phyloP scores from a whole-genome alignment of 257 asterid species.

The Craterostigma plantagineum region DNA sequence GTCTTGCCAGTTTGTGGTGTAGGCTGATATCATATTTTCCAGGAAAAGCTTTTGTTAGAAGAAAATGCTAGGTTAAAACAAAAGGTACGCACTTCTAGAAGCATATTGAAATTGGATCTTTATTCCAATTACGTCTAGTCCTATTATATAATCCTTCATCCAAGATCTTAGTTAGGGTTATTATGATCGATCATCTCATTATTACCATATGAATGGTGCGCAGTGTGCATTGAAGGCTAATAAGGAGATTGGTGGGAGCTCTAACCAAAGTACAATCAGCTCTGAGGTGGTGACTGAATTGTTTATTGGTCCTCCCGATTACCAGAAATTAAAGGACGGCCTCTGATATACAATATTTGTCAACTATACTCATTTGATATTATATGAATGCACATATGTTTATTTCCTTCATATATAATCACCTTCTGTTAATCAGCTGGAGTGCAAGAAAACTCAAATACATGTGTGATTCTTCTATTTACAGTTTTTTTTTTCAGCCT shows the following conservation, averaged over 20 bases:
- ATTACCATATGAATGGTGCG: not conserved
- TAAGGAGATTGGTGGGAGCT: slow-evolving; percentile 9
- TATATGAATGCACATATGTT: not conserved
- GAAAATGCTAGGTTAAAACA: slow-evolving; percentile 21
- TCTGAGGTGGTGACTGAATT: slow-evolving; percentile 29
- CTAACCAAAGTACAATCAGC: slow-evolving; percentile 9
- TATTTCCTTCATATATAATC: too few species aligned
- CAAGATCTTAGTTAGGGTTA: not conserved
- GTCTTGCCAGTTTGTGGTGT: too few species aligned
- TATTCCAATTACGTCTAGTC: not conserved
- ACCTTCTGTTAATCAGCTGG: too few species aligned
- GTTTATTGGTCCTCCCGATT: slow-evolving; percentile 26
- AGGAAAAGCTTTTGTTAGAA: slow-evolving; percentile 21
- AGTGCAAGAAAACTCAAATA: too few species aligned
- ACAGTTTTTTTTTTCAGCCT: too few species aligned
- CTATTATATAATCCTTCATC: not conserved
- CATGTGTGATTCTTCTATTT: too few species aligned
- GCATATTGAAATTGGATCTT: too few species aligned
- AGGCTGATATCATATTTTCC: not conserved
- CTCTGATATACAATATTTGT: not conserved
- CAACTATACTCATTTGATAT: not conserved
- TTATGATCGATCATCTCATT: not conserved
- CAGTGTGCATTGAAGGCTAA: slow-evolving; percentile 12
- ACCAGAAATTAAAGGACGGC: slow-evolving; percentile 6
- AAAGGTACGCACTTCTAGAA: slow-evolving; percentile 13